Percentiles rank a stretch among this genome's conserved stretches.
phyloP scores from a whole-genome alignment of 148 eudicot genomes.

The Rhododendron simsii region DNA sequence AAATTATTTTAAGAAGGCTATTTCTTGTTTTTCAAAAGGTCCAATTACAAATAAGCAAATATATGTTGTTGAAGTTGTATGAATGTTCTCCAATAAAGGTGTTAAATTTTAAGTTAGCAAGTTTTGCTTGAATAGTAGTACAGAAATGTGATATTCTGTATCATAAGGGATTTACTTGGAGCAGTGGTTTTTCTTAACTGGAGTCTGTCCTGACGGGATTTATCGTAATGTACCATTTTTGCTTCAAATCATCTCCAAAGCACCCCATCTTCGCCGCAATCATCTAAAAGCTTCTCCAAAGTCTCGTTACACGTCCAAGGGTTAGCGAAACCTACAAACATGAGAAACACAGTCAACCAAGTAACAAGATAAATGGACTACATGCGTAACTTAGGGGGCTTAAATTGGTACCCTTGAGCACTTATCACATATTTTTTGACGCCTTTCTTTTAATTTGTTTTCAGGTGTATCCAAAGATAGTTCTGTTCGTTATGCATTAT shows the following conservation, averaged over 20 bases:
- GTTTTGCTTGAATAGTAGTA: neutral
- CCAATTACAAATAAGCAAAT: neutral
- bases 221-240: neutral
- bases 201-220: neutral
- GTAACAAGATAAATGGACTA: neutral
- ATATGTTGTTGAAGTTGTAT: neutral
- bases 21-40: neutral
- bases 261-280: neutral
- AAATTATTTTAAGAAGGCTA: neutral
- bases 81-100: neutral
- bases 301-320: neutral
- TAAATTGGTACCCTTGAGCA: neutral
- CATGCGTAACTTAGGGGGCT: neutral
- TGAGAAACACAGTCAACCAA: neutral
- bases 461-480: neutral
- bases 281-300: neutral
- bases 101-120: neutral
- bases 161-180: neutral
- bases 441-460: neutral
- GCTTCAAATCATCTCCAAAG: neutral
- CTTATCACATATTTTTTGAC: neutral
- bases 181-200: neutral
- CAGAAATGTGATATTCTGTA: neutral
- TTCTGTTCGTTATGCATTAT: neutral
- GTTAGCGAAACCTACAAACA: neutral